Percentiles rank a stretch among this genome's conserved stretches.
phyloP scores from a whole-genome alignment of 106 monocot genomes.

The Cymbidium sinense region DNA sequence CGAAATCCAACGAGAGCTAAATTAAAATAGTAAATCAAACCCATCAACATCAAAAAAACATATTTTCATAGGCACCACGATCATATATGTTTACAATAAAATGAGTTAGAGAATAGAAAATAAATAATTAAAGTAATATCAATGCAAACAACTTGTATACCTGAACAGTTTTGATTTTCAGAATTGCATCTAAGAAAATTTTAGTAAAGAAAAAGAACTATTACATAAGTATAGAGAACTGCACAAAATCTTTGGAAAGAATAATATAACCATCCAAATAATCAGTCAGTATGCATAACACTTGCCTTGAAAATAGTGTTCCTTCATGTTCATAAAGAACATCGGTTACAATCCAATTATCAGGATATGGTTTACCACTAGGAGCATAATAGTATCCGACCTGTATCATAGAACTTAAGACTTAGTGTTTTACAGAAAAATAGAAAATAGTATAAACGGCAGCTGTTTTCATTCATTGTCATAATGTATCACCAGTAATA shows the following conservation, averaged over 20 bases:
- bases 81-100: too few species aligned
- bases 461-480: not conserved
- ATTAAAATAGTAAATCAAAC: too few species aligned
- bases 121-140: not conserved
- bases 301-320: slow-evolving; percentile 74
- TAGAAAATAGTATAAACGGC: not conserved
- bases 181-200: not conserved
- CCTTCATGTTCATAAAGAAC: slow-evolving; percentile 84
- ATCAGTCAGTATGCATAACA: slow-evolving; percentile 10
- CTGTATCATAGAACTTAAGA: slow-evolving; percentile 33
- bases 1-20: too few species aligned
- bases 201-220: not conserved
- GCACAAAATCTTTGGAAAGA: not conserved
- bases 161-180: not conserved
- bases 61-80: not conserved
- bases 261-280: not conserved
- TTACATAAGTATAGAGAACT: not conserved
- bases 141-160: not conserved
- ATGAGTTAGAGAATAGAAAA: too few species aligned
- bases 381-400: slow-evolving; percentile 99
- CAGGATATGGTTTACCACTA: slow-evolving; percentile 98
- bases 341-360: slow-evolving; percentile 99
- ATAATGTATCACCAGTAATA: not conserved
- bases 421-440: not conserved
- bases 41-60: too few species aligned